These are phyloP conservation scores for Colletotrichum lini DNA, from an alignment of 2,329 filamentous ascomycete genomes.

Conservation along the genomic window DNA sequence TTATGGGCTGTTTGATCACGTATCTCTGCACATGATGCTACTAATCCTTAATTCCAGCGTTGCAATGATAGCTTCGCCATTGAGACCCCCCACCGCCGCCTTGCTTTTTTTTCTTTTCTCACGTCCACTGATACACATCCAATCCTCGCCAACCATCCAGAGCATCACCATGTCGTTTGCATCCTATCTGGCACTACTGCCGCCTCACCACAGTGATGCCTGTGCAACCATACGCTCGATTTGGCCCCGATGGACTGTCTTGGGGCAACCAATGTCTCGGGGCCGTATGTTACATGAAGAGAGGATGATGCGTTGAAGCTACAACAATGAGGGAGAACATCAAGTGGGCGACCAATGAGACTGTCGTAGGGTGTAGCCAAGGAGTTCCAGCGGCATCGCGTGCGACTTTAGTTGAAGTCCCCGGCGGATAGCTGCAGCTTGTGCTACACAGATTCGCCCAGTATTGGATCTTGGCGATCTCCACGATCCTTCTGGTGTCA, in stretches of 20 bases:
- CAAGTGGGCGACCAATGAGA: conserved; percentile 3
- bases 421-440: conserved; percentile 22
- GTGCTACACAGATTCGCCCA: conserved; percentile 28
- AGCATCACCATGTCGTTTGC: conserved; percentile 10
- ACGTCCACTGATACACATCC: conserved; percentile 18
- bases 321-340: not conserved
- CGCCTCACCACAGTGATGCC: not conserved
- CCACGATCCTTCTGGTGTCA: not conserved
- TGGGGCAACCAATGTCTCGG: conserved; percentile 40
- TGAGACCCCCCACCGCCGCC: conserved; percentile 41
- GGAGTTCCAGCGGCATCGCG: not conserved
- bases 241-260: conserved; percentile 5
- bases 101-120: conserved; percentile 38
- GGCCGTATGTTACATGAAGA: conserved; percentile 24
- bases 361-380: not conserved
- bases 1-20: not conserved
- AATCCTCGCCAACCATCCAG: conserved; percentile 37
- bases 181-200: not conserved
- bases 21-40: not conserved
- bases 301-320: not conserved
- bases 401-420: conserved; percentile 15
- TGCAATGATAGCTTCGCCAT: conserved; percentile 34
- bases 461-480: conserved; percentile 36
- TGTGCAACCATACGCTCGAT: conserved; percentile 24
- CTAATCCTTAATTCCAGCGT: not conserved